Percentiles rank a stretch among this genome's conserved stretches.
These are phyloP conservation scores for Martiniozyma asiatica DNA, from an alignment of 1,139 yeast species.

Conservation along the genomic window DNA sequence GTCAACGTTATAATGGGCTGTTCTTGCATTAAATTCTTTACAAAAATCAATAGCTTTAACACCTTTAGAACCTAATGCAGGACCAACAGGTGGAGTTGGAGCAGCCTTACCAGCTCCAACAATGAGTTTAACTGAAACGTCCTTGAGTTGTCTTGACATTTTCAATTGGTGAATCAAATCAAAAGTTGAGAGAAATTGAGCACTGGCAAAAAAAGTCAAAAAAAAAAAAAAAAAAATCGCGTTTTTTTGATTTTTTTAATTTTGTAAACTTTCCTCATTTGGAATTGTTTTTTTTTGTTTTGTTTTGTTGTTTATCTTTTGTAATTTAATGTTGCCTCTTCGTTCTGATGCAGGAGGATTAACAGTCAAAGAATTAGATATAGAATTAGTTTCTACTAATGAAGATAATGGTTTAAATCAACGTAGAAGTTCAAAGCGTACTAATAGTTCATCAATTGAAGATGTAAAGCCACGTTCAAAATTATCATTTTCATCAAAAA, in stretches of 20 bases:
- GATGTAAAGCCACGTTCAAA: slow-evolving; percentile 8
- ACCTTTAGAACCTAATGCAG: slow-evolving; percentile 97
- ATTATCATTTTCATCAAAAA: not conserved
- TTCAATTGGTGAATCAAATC: too few relatives aligned
- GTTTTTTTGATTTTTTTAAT: too few relatives aligned
- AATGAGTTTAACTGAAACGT: slow-evolving; percentile 66
- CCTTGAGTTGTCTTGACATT: slow-evolving; percentile 20
- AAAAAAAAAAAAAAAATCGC: too few relatives aligned
- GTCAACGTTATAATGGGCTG: slow-evolving; percentile 77
- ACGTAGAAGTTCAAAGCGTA: slow-evolving; percentile 16
- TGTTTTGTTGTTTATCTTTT: not conserved
- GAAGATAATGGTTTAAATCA: not conserved
- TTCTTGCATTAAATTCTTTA: slow-evolving; percentile 95
- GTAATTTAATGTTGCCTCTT: too few relatives aligned
- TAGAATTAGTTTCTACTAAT: too few relatives aligned
- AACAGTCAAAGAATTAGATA: too few relatives aligned
- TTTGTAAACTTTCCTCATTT: too few relatives aligned
- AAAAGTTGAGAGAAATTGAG: not conserved
- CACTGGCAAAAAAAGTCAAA: not conserved
- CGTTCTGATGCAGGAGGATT: too few relatives aligned
- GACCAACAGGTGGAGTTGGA: slow-evolving; percentile 99
- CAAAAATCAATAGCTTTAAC: slow-evolving; percentile 97
- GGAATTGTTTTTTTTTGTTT: too few relatives aligned
- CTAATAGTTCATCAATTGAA: slow-evolving; percentile 20
- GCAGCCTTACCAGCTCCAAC: slow-evolving; percentile 99